These are phyloP conservation scores for Sphagnum tenellum DNA, from an alignment of 225 moss, liverwort and hornwort genomes.

Conservation along the genomic window DNA sequence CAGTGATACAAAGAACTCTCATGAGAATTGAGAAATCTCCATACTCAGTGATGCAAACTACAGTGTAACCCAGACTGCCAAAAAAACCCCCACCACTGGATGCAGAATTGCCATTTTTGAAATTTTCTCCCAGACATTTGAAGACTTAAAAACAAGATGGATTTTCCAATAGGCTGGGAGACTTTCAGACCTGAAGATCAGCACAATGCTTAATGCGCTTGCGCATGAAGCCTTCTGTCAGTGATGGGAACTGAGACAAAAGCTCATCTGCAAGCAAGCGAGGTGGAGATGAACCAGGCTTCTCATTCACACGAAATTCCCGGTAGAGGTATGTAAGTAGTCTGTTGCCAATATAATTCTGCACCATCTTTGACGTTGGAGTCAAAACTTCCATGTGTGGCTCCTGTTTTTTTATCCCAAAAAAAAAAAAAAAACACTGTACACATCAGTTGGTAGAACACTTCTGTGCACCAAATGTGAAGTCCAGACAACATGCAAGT, in stretches of 20 bases:
- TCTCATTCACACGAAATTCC: constrained; percentile 94
- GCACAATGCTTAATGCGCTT: constrained; percentile 95
- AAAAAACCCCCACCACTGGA: too few species aligned
- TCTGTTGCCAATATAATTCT: constrained; percentile 82
- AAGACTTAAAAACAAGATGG: too few species aligned
- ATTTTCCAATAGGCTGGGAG: too few species aligned
- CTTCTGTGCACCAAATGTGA: neutral
- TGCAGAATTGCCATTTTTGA: too few species aligned
- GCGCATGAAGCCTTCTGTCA: constrained; percentile 86
- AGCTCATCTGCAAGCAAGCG: constrained; percentile 83
- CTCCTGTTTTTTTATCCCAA: constrained; percentile 35
- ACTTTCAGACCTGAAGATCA: constrained; percentile 69
- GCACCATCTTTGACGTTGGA: constrained; percentile 92
- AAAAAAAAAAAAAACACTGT: constrained; percentile 4
- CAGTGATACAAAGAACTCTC: too few species aligned
- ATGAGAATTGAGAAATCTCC: too few species aligned
- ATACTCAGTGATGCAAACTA: too few species aligned
- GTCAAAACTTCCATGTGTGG: constrained; percentile 98
- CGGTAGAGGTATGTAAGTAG: constrained; percentile 85
- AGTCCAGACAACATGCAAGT: constrained; percentile 1
- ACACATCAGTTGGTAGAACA: neutral
- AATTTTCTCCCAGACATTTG: too few species aligned
- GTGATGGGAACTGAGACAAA: constrained; percentile 76
- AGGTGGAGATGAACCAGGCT: constrained; percentile 62
- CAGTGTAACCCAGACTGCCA: too few species aligned